Percentiles rank a stretch among this genome's conserved stretches.
Conservation (phyloP, 768 basidiomycete genomes). For the Phanerodontia chrysosporium region DNA sequence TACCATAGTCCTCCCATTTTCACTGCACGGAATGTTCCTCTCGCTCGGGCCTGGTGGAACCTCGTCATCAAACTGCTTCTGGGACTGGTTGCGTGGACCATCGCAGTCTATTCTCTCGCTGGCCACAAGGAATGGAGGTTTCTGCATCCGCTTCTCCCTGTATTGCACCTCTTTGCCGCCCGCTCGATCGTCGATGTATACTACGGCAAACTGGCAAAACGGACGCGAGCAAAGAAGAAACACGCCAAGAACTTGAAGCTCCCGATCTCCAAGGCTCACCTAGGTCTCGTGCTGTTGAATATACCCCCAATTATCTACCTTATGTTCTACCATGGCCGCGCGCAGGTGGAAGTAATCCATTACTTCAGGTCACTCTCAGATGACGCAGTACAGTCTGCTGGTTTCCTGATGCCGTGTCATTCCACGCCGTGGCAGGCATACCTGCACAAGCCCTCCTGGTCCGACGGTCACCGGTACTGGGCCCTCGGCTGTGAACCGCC, state of each 20-base stretch:
- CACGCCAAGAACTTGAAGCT: background rate
- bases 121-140: conserved; percentile 99
- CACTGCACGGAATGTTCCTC: conserved; percentile 54
- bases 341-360: conserved; percentile 71
- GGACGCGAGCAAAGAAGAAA: background rate
- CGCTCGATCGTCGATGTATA: conserved; percentile 59
- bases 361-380: conserved; percentile 56
- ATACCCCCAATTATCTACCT: conserved; percentile 67
- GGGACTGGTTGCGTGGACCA: conserved; percentile 53
- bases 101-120: conserved; percentile 67
- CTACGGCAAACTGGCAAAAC: conserved; percentile 1
- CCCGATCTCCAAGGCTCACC: background rate
- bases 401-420: conserved; percentile 94
- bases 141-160: conserved; percentile 84
- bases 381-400: conserved; percentile 50
- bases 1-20: conserved; percentile 69
- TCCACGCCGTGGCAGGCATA: conserved; percentile 92
- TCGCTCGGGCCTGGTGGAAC: conserved; percentile 11
- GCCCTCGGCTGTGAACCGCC: conserved; percentile 93
- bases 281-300: conserved; percentile 27
- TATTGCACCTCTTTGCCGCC: conserved; percentile 76
- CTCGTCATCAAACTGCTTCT: conserved; percentile 38
- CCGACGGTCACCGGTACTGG: conserved; percentile 59
- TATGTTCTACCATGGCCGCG: conserved; percentile 71
- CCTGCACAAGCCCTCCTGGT: conserved; percentile 68